Evolutionary conservation across 805 yeast species (phyloP).

Genomic region (Wickerhamiella kurtzmanii): DNA sequence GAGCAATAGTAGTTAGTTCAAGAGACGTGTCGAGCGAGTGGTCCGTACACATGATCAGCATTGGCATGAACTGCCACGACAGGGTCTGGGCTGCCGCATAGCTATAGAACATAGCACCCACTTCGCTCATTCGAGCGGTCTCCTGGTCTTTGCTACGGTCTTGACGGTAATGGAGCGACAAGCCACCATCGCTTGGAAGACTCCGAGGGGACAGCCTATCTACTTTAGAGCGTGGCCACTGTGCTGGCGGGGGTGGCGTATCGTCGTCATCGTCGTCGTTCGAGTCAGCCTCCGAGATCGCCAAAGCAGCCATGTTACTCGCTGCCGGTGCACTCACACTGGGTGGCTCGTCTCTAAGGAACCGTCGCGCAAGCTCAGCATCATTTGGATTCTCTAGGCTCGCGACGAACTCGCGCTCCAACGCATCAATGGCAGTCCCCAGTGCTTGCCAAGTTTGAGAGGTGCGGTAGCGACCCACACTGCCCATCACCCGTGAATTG

Average conservation of each 20-base stretch:
- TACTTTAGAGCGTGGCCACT: neutral
- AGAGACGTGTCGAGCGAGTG: conserved; percentile 10
- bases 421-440: conserved; percentile 11
- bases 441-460: conserved; percentile 16
- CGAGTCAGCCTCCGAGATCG: neutral
- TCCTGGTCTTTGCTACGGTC: neutral
- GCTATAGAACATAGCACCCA: conserved; percentile 3
- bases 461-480: conserved; percentile 4
- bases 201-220: neutral
- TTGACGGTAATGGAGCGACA: neutral
- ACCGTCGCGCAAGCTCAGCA: conserved; percentile 5
- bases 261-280: neutral
- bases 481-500: conserved; percentile 38
- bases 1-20: conserved; percentile 12
- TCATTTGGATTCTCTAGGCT: neutral
- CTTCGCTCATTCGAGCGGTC: neutral
- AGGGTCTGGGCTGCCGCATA: neutral
- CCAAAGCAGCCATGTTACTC: neutral
- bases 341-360: conserved; percentile 1
- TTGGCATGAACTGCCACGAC: conserved; percentile 18
- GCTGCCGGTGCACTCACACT: neutral
- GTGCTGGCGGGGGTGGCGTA: neutral
- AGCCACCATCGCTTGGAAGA: neutral
- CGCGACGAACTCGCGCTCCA: conserved; percentile 9
- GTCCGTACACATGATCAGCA: conserved; percentile 6